A percentile compares a stretch with the other conserved stretches of the same genome.
phyloP scores from a whole-genome alignment of 2,329 filamentous ascomycete genomes.

The Grosmannia penicillata region DNA sequence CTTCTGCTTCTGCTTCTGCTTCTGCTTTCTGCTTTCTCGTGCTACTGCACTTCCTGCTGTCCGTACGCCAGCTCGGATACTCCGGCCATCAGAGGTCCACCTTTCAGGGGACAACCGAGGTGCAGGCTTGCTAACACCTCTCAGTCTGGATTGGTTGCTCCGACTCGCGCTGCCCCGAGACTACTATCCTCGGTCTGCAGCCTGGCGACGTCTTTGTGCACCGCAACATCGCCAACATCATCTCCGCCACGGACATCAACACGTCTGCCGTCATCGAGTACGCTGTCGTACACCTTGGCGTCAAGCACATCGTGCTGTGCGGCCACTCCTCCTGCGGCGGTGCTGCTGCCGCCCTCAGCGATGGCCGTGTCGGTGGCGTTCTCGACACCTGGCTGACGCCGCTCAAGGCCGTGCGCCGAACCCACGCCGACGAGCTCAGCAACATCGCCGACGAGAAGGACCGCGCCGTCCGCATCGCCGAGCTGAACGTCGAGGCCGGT shows the following conservation, averaged over 20 bases:
- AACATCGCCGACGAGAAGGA: constrained; percentile 36
- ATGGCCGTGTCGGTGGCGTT: constrained; percentile 33
- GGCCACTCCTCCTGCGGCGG: constrained; percentile 56
- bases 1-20: neutral
- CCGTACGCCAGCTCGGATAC: neutral
- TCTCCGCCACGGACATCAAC: constrained; percentile 61
- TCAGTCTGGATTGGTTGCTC: constrained; percentile 75
- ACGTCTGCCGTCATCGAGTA: constrained; percentile 65
- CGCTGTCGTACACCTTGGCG: constrained; percentile 56
- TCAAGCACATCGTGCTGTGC: constrained; percentile 56
- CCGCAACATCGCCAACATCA: constrained; percentile 79
- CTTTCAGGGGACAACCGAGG: no score
- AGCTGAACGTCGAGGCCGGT: constrained; percentile 61
- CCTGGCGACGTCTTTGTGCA: constrained; percentile 81
- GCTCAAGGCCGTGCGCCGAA: constrained; percentile 26
- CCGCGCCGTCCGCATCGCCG: constrained; percentile 48
- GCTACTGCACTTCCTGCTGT: neutral
- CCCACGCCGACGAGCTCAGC: constrained; percentile 40
- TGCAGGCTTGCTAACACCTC: neutral
- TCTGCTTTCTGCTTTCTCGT: neutral
- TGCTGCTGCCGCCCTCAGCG: constrained; percentile 41
- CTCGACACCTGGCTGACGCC: constrained; percentile 41
- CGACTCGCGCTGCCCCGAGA: constrained; percentile 74
- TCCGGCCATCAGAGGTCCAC: neutral
- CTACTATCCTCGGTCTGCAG: constrained; percentile 60